Percentiles rank a stretch among this genome's conserved stretches.
Conservation (phyloP, 1,139 yeast species). For the Blastobotrys niveus region DNA sequence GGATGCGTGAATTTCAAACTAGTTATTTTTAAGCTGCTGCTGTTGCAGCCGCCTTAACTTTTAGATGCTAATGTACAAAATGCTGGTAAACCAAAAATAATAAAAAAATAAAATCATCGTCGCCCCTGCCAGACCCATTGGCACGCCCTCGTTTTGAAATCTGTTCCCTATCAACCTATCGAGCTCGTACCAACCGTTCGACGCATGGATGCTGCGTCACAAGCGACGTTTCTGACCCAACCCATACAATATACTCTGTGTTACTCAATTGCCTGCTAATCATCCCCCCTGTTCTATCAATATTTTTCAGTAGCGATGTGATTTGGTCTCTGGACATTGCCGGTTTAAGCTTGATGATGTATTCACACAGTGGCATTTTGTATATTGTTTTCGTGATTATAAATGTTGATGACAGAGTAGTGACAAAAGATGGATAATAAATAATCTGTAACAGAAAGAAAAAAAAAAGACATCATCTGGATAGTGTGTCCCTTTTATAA, state of each 20-base stretch:
- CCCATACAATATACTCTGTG: conserved; percentile 4
- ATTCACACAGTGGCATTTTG: conserved; percentile 6
- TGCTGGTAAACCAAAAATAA: background rate
- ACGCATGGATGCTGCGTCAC: conserved; percentile 4
- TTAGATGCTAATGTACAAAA: too few relatives aligned
- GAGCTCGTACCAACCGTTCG: conserved; percentile 2
- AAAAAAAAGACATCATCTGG: background rate
- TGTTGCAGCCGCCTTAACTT: too few relatives aligned
- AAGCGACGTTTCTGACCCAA: background rate
- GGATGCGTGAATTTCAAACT: too few relatives aligned
- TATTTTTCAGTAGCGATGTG: background rate
- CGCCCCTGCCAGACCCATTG: too few relatives aligned
- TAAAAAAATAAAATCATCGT: background rate
- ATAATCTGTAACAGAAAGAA: background rate
- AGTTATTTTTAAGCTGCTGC: too few relatives aligned
- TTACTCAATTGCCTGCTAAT: background rate
- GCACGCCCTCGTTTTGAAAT: too few relatives aligned
- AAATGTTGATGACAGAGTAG: background rate
- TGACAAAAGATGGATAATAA: background rate
- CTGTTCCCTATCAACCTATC: background rate
- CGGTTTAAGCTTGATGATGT: conserved; percentile 1
- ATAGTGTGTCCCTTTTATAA: background rate
- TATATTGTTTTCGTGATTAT: background rate
- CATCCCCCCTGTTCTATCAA: conserved; percentile 2
- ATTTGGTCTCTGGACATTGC: background rate